These are phyloP conservation scores for Linnemannia elongata DNA, from an alignment of 192 early-diverging fungal genomes.

Conservation along the genomic window DNA sequence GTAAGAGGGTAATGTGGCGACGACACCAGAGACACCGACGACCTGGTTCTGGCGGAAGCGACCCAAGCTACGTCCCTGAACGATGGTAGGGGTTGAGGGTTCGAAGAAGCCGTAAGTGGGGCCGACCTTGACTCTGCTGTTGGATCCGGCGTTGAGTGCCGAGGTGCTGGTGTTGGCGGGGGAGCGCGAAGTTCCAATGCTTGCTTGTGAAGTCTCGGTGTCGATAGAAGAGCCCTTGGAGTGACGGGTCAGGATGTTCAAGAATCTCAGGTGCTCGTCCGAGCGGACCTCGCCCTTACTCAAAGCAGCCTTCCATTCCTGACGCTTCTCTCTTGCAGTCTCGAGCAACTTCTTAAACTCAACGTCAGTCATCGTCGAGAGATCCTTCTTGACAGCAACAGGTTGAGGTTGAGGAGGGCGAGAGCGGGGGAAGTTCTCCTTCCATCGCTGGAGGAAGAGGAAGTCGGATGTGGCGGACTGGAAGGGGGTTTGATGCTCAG, in stretches of 20 bases:
- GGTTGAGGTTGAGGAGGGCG: slow-evolving; percentile 63
- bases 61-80: slow-evolving; percentile 78
- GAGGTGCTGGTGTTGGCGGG: not conserved
- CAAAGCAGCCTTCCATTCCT: slow-evolving; percentile 66
- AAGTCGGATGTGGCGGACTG: slow-evolving; percentile 72
- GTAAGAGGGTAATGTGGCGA: slow-evolving; percentile 62
- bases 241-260: slow-evolving; percentile 24
- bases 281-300: slow-evolving; percentile 43
- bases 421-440: slow-evolving; percentile 79
- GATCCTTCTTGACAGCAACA: slow-evolving; percentile 62
- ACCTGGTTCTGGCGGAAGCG: slow-evolving; percentile 51
- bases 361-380: slow-evolving; percentile 67
- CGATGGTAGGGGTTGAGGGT: slow-evolving; percentile 50
- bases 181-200: slow-evolving; percentile 56
- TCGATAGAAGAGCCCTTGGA: slow-evolving; percentile 43
- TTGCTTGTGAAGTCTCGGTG: slow-evolving; percentile 30
- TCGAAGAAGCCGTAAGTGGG: slow-evolving; percentile 55
- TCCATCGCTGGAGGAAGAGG: slow-evolving; percentile 74
- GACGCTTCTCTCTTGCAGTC: slow-evolving; percentile 63
- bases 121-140: slow-evolving; percentile 50
- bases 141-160: slow-evolving; percentile 28
- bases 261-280: slow-evolving; percentile 35
- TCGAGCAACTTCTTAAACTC: slow-evolving; percentile 75
- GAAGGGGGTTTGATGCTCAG: slow-evolving; percentile 79
- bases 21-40: slow-evolving; percentile 76